Base-by-base conservation (phyloP, 345 rosid species). In the Hypericum androsaemum region DNA sequence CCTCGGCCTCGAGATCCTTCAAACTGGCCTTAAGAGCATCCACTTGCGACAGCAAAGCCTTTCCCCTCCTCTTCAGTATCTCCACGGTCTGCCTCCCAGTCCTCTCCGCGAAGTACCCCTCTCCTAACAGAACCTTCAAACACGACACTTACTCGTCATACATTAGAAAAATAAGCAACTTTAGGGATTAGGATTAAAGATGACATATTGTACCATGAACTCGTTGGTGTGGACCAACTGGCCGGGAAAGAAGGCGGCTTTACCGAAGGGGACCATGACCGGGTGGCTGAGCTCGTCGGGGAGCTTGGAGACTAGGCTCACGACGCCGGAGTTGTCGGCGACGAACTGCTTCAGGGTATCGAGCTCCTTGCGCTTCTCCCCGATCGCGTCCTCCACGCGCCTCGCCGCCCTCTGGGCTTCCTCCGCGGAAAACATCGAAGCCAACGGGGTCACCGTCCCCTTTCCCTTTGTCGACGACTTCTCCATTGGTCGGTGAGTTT, bases 221-320 rank as follows among this genome's bases (percentile, higher is more conserved):
- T 90, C 98, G 59, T 90, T 90, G 22, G 96, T 87, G 67, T 90
- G 98, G 8, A 84, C 56, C 64, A 90, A 67, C 52, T 82, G 84
- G 42, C 96, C 92, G 28, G 98, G 96, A 53, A 90, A 82, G 62
- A 87, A 84, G 6, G 94, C 95, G 22, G 74, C 71, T 75, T 84
- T 84, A 37, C 96, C 92, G 15, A 84, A 87, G 0, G 92, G 98
- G 64, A 84, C 95, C 95, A 87, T 87, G 57, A 87, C 58, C 49
- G 82, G 84, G 66, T 81, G 89, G 68, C 83, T 81, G 47, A 92
- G 95, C 51, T 87, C 74, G 22, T 87, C 80, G 50, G 94, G 96
- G 10, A 90, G 89, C 58, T 72, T 74, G 36, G 71, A 72, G 48
- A 90, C 73, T 58, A 76, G 88, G 69, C 67, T 74, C 45, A 81